Conservation (phyloP, 129 eudicot species). For the Ambrosia artemisiifolia region DNA sequence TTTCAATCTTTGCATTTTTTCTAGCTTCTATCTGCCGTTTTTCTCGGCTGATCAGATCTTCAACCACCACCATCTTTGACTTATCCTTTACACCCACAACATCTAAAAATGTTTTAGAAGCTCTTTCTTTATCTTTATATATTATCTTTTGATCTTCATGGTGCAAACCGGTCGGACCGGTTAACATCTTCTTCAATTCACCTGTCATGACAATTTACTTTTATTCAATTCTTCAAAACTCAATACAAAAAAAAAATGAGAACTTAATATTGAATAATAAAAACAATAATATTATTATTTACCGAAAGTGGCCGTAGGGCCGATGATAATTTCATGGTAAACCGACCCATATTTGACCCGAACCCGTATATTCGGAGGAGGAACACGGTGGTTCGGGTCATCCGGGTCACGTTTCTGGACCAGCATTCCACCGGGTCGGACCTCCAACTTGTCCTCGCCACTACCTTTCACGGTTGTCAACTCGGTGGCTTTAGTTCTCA, state of each 20-base stretch:
- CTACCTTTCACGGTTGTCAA: conserved; percentile 40
- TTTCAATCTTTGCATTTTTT: conserved; percentile 63
- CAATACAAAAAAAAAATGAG: background rate
- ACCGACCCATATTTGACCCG: conserved; percentile 78
- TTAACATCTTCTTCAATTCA: conserved; percentile 85
- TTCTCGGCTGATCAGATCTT: conserved; percentile 82
- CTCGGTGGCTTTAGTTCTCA: conserved; percentile 49
- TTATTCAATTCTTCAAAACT: background rate
- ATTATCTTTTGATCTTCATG: conserved; percentile 86
- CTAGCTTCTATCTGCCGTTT: conserved; percentile 67
- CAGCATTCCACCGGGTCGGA: conserved; percentile 93
- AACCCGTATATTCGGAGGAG: conserved; percentile 77
- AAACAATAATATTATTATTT: background rate
- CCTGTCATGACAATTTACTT: conserved; percentile 30
- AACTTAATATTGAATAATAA: background rate
- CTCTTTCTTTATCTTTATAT: conserved; percentile 72
- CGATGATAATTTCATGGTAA: conserved; percentile 72
- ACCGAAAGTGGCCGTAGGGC: conserved; percentile 84
- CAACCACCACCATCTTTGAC: conserved; percentile 71
- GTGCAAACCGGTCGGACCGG: conserved; percentile 85
- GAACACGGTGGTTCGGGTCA: conserved; percentile 36
- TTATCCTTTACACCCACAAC: conserved; percentile 74
- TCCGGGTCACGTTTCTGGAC: conserved; percentile 79
- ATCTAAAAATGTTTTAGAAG: conserved; percentile 66
- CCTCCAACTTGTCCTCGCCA: conserved; percentile 56